Percentiles rank a stretch among this genome's conserved stretches.
phyloP scores from a whole-genome alignment of 1,284 basidiomycete species.

The Tranzscheliella williamsii region DNA sequence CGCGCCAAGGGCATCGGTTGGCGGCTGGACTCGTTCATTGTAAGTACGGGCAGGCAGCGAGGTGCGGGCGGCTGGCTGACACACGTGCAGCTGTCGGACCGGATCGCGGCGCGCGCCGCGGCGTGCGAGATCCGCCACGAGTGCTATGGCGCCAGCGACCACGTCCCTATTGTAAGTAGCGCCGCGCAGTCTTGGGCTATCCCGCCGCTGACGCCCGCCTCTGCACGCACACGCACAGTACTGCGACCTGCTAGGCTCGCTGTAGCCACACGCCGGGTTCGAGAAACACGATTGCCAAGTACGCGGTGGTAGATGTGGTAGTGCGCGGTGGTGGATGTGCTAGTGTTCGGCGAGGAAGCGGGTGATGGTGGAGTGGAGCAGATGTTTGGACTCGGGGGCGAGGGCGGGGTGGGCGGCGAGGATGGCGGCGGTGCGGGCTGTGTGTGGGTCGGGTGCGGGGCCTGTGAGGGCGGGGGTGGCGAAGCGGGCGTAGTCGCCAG shows the following conservation, averaged over 20 bases:
- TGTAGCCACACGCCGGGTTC: too few relatives aligned
- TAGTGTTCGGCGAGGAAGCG: not conserved
- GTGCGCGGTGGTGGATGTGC: too few relatives aligned
- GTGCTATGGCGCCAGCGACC: constrained; percentile 82
- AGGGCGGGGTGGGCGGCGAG: too few relatives aligned
- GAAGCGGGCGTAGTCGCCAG: not conserved
- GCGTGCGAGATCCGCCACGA: constrained; percentile 80
- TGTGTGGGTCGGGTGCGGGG: not conserved
- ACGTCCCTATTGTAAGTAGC: constrained; percentile 67
- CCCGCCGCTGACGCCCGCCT: not conserved
- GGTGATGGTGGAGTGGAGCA: not conserved
- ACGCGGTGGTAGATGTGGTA: too few relatives aligned
- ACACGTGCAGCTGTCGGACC: constrained; percentile 62
- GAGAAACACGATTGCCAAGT: not conserved
- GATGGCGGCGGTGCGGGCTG: too few relatives aligned
- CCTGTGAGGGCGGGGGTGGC: not conserved
- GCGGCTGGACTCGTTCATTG: constrained; percentile 76
- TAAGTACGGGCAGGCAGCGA: constrained; percentile 2
- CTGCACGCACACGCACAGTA: too few relatives aligned
- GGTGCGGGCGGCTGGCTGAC: constrained; percentile 14
- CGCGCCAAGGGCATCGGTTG: constrained; percentile 80
- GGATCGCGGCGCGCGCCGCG: constrained; percentile 69
- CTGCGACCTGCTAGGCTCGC: constrained; percentile 32
- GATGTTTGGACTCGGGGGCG: not conserved
- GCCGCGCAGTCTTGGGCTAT: not conserved